Evolutionary conservation across 768 basidiomycete species (phyloP).

Genomic region (Leccinum rimulosum): DNA sequence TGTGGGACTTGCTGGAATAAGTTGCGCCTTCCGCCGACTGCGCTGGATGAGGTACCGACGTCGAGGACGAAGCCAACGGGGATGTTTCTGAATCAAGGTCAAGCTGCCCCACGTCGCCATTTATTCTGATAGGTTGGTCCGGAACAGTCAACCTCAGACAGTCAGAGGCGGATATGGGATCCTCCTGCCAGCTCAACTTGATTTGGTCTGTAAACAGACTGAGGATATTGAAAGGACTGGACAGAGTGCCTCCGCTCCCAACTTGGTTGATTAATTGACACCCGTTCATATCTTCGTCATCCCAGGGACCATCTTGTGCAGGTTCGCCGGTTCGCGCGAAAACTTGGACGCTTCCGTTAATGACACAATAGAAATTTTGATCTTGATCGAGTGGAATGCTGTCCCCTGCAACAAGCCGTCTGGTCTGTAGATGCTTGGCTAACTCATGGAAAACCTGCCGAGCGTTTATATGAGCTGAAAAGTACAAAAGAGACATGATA

Average conservation of each 20-base stretch:
- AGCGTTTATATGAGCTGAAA: neutral
- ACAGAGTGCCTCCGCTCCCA: conserved; percentile 90
- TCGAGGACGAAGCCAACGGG: conserved; percentile 54
- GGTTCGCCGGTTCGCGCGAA: conserved; percentile 69
- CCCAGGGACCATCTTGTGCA: conserved; percentile 59
- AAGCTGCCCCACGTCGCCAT: conserved; percentile 66
- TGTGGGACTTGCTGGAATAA: conserved; percentile 5
- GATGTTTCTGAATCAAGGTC: conserved; percentile 39
- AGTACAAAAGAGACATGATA: too few species aligned
- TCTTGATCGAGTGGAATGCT: conserved; percentile 88
- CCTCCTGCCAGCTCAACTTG: conserved; percentile 88
- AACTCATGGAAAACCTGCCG: conserved; percentile 92
- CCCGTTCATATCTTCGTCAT: conserved; percentile 88
- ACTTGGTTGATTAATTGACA: conserved; percentile 97
- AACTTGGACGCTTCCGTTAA: conserved; percentile 96
- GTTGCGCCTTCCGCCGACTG: conserved; percentile 28
- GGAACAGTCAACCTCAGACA: conserved; percentile 23
- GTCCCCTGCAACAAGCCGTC: conserved; percentile 93
- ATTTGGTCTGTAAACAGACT: conserved; percentile 95
- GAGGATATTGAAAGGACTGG: conserved; percentile 94
- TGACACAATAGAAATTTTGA: conserved; percentile 96
- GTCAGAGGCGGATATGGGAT: conserved; percentile 29
- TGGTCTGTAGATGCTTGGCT: conserved; percentile 91
- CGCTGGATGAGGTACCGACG: conserved; percentile 63
- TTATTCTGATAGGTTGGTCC: conserved; percentile 34